Base-by-base conservation (phyloP, 208 protist genomes). In the Crithidia sp. region DNA sequence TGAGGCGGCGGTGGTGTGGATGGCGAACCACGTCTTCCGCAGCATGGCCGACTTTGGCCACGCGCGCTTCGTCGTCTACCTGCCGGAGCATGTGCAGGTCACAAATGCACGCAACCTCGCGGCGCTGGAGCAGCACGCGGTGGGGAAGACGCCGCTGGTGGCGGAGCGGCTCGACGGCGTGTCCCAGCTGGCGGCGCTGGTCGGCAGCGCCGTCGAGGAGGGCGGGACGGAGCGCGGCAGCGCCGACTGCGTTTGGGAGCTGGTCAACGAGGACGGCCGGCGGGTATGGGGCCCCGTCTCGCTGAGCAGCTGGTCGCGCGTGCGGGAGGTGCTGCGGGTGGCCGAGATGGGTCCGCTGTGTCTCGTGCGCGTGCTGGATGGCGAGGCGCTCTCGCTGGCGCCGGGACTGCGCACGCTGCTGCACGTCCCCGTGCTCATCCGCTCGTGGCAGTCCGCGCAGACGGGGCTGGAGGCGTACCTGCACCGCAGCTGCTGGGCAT, bases 1-100 rank as follows among this genome's bases (percentile, higher is more conserved):
- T 36, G 84, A 85, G 58, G 84, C 84, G 41, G 70, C 84, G n/a
- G 55, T 83, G 19, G 59, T 89, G 56, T 89, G 84, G 84, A 76
- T 89, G 65, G 61, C 60, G 14, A 64, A 65, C 49, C 67, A 73
- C 58, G 67, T 65, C 56, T 73, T 73, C 47, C 67, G 67, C 67
- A 58, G 58, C 58, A 41, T 41, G 45, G 19, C 62, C 6, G 59
- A 61, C 58, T 60, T 67, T 16, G 59, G 40, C 59, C 3, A 52
- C 43, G 56, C 73, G 49, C 74, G 79, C 59, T 80, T 75, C 28
- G 65, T 81, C 9, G 77, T 80, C 49, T 79, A 89, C 62, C 44
- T 77, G 63, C 60, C 64, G 17, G 63, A 69, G 73, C 45, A 67
- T 8, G 65, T 17, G 60, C 55, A 72, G 47, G 55, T 90, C 63